A percentile compares a stretch with the other conserved stretches of the same genome.
phyloP scores from a whole-genome alignment of 2,329 filamentous ascomycete genomes.

The Epichloe gansuensis region DNA sequence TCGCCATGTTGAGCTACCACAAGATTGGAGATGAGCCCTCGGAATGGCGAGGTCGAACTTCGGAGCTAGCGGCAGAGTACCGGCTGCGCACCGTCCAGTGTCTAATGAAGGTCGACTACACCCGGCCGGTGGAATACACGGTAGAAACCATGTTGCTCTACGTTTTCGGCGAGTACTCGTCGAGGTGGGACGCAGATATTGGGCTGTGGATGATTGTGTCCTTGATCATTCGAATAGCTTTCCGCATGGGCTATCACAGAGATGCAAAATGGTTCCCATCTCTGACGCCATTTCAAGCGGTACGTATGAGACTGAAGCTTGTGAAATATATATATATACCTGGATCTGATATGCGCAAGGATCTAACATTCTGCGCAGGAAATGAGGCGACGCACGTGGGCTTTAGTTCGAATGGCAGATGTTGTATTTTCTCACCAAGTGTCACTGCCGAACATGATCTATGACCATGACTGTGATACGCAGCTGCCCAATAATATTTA shows the following conservation, averaged over 20 bases:
- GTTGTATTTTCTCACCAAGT: slow-evolving; percentile 66
- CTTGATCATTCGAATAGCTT: slow-evolving; percentile 41
- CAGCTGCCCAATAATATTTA: slow-evolving; percentile 65
- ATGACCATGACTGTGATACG: slow-evolving; percentile 62
- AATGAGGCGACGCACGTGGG: slow-evolving; percentile 58
- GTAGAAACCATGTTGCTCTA: slow-evolving; percentile 70
- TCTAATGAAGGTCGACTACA: slow-evolving; percentile 63
- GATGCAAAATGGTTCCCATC: slow-evolving; percentile 63
- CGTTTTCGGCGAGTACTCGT: slow-evolving; percentile 61
- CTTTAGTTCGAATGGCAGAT: slow-evolving; percentile 59
- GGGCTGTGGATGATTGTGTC: slow-evolving; percentile 48
- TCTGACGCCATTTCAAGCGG: slow-evolving; percentile 59
- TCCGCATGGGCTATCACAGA: slow-evolving; percentile 66
- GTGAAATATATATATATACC: no score
- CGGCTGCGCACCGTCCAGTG: slow-evolving; percentile 65
- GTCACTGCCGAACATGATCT: slow-evolving; percentile 55
- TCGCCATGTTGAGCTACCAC: slow-evolving; percentile 68
- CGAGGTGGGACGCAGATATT: slow-evolving; percentile 60
- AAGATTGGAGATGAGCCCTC: slow-evolving; percentile 68
- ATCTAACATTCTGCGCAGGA: slow-evolving; percentile 31
- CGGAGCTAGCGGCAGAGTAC: slow-evolving; percentile 51
- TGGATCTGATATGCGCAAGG: no score
- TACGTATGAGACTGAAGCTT: slow-evolving; percentile 21
- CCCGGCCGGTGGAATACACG: slow-evolving; percentile 58
- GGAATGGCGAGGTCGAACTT: slow-evolving; percentile 56